phyloP scores from a whole-genome alignment of 495 filamentous ascomycete species.

The Rusavskia elegans region DNA sequence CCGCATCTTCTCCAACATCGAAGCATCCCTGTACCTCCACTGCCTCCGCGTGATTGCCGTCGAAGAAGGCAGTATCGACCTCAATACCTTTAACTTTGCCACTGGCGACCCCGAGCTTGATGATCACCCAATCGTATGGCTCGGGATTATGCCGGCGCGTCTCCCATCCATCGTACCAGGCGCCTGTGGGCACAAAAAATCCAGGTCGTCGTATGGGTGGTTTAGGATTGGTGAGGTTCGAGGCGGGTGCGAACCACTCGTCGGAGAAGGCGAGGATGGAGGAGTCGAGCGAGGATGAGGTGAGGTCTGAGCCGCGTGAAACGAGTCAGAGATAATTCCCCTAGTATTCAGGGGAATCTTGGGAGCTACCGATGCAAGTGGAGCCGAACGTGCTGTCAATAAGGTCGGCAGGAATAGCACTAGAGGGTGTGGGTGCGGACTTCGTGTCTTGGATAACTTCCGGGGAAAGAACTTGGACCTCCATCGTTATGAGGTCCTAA shows the following conservation, averaged over 20 bases:
- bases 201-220: conserved; percentile 63
- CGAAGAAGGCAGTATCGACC: conserved; percentile 75
- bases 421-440: conserved; percentile 1
- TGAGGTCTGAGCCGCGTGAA: conserved; percentile 38
- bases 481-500: conserved; percentile 4
- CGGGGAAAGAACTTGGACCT: conserved; percentile 11
- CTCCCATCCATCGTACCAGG: conserved; percentile 96
- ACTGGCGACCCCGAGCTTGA: conserved; percentile 63
- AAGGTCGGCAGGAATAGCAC: conserved; percentile 27
- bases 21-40: conserved; percentile 71
- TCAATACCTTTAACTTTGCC: conserved; percentile 67
- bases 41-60: conserved; percentile 73
- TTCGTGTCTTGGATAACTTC: conserved; percentile 10
- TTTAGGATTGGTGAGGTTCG: conserved; percentile 61
- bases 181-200: conserved; percentile 70
- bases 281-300: conserved; percentile 58
- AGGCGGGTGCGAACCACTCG: conserved; percentile 77
- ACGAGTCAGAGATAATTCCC: neutral
- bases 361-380: conserved; percentile 42
- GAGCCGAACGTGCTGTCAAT: conserved; percentile 62
- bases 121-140: conserved; percentile 71
- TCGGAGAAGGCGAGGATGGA: conserved; percentile 64
- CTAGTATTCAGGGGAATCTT: neutral
- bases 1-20: conserved; percentile 32
- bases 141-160: conserved; percentile 71